These are phyloP conservation scores for Colletotrichum tamarilloi DNA, from an alignment of 2,329 filamentous ascomycete genomes.

Conservation along the genomic window DNA sequence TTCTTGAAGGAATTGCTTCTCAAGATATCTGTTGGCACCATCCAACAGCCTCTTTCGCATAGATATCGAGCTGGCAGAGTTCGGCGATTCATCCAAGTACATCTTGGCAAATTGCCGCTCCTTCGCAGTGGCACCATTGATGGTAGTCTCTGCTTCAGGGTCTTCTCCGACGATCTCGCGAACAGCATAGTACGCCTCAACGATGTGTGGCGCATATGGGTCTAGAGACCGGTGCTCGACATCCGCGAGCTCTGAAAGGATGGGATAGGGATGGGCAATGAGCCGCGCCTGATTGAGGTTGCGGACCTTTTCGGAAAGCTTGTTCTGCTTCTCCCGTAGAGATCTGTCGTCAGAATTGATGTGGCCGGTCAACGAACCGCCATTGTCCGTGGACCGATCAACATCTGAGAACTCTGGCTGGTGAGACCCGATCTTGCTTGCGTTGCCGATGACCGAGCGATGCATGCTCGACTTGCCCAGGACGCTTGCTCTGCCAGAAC, in stretches of 20 bases:
- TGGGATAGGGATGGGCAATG: constrained; percentile 74
- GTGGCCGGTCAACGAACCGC: constrained; percentile 57
- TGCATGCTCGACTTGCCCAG: constrained; percentile 74
- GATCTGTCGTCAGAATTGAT: constrained; percentile 78
- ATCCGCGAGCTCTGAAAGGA: constrained; percentile 80
- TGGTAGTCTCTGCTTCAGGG: constrained; percentile 65
- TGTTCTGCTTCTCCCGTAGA: constrained; percentile 84
- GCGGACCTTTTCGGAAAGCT: constrained; percentile 83
- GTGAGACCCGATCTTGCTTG: constrained; percentile 71
- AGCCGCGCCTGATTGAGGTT: constrained; percentile 80
- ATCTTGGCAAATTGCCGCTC: constrained; percentile 81
- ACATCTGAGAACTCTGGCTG: constrained; percentile 76
- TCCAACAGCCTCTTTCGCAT: constrained; percentile 84
- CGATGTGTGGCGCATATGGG: constrained; percentile 77
- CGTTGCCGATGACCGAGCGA: constrained; percentile 87
- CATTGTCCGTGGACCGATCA: constrained; percentile 64
- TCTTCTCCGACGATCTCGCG: constrained; percentile 83
- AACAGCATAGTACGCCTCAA: constrained; percentile 85
- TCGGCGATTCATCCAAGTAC: constrained; percentile 80
- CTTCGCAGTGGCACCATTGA: constrained; percentile 73
- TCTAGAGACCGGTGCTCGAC: constrained; percentile 79
- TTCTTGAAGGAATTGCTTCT: constrained; percentile 82
- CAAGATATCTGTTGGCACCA: constrained; percentile 83
- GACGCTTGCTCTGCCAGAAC: constrained; percentile 60
- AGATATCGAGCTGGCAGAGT: constrained; percentile 70